Evolutionary conservation across 495 filamentous ascomycete species (phyloP), one percentile per base, ranked within the genome.

Genomic region (Trichoderma parareesei): DNA sequence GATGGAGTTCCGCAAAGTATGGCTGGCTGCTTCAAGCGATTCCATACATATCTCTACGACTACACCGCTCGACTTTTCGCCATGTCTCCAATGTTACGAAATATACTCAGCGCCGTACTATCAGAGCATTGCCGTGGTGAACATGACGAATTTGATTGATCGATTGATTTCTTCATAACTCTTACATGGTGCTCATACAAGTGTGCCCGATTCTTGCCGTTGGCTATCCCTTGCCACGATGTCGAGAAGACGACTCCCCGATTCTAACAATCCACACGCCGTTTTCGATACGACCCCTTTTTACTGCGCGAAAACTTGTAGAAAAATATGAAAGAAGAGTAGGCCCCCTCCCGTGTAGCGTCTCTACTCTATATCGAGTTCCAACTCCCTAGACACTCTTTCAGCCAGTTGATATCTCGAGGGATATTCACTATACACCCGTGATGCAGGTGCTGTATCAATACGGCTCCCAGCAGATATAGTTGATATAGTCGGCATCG

Each of bases 41-140:
- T 57, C 27, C 14, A 27, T 27, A 27, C 18, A 38, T 57, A 37
- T 16, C 27, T 33, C 53, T 14, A 57, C 18, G 37, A 57, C 27
- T 57, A 57, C 46, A 46, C 62, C 44, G 10, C 53, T 57, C 43
- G 59, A 62, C 37, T 38, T 60, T n/a, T 33, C 60, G 64, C 62
- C 38, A 46, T 35, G 61, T 13, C 38, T n/a, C 20, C 53, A 57
- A 37, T 37, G 11, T 35, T 57, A 2, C 9, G 53, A 57, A 57
- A 57, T 49, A 37, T 57, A 57, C 33, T 57, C 13, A 10, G 18
- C n/a, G 27, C 48, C 9, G 48, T 55, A 55, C 37, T 20, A 1
- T 49, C 16, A n/a, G n/a, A 18, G 16, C 8, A 8, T 49, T 8
- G 16, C 16, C 4, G 18, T 49, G 46, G 9, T 49, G n/a, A 49